A percentile compares a stretch with the other conserved stretches of the same genome.
phyloP scores from a whole-genome alignment of 331 rosid genomes.

The Pyracantha coccinea region DNA sequence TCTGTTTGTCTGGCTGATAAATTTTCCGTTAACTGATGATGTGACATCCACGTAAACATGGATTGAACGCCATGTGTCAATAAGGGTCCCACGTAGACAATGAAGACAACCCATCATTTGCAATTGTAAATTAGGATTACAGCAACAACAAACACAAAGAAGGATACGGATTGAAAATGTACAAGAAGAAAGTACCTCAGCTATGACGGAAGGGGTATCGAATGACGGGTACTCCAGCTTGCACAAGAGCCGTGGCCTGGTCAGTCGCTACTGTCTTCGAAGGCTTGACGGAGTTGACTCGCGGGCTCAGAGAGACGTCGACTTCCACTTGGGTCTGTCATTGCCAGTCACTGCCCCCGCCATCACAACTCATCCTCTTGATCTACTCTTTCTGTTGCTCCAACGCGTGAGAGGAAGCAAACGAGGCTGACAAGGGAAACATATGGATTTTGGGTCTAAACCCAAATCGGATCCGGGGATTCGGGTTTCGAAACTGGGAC shows the following conservation, averaged over 20 bases:
- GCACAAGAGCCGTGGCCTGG: conserved; percentile 67
- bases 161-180: no score
- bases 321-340: conserved; percentile 16
- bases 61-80: no score
- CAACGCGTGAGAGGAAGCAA: conserved; percentile 13
- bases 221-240: conserved; percentile 77
- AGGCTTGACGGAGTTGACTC: conserved; percentile 70
- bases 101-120: no score
- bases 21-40: no score
- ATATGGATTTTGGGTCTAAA: conserved; percentile 17
- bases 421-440: conserved; percentile 16
- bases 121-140: no score
- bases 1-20: no score
- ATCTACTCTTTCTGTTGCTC: neutral
- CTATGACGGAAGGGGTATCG: conserved; percentile 52
- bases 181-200: conserved; percentile 36
- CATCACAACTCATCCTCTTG: neutral
- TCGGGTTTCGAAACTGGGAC: conserved; percentile 9
- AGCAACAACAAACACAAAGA: no score
- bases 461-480: conserved; percentile 6
- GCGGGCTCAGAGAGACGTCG: conserved; percentile 59
- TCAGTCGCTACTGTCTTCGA: conserved; percentile 74
- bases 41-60: no score
- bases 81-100: no score
- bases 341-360: conserved; percentile 15